phyloP scores from a whole-genome alignment of 345 rosid species.

The Eucalyptus pauciflora region DNA sequence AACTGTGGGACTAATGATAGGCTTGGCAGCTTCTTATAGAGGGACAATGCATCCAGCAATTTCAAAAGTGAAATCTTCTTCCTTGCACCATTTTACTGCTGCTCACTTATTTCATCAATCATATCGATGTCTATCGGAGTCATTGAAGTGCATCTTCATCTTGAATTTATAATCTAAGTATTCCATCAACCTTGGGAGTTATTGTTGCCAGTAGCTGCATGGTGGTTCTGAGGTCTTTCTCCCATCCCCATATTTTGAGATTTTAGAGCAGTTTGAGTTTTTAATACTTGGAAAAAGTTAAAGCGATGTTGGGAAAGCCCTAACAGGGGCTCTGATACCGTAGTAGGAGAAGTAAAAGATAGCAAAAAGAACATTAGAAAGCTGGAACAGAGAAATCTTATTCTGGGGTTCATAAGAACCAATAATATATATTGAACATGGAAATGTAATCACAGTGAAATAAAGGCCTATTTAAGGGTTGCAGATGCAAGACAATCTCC shows the following conservation, averaged over 20 bases:
- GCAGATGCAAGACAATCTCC: background rate
- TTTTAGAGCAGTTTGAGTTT: background rate
- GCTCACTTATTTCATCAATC: background rate
- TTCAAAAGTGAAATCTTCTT: slow-evolving; percentile 48
- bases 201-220: background rate
- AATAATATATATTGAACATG: background rate
- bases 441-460: background rate
- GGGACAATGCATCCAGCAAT: slow-evolving; percentile 93
- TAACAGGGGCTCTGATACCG: background rate
- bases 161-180: background rate
- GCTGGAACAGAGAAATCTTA: background rate
- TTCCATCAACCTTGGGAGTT: background rate
- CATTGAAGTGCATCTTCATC: background rate
- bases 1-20: slow-evolving; percentile 89
- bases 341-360: background rate
- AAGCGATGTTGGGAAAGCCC: background rate
- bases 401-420: background rate
- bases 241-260: background rate
- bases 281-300: background rate
- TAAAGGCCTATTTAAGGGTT: background rate
- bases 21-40: slow-evolving; percentile 89
- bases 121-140: background rate
- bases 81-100: background rate
- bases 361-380: background rate
- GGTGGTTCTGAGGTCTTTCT: background rate